Percentiles rank a stretch among this genome's conserved stretches.
These are phyloP conservation scores for Metschnikowia reukaufii DNA, from an alignment of 805 yeast species.

Conservation along the genomic window DNA sequence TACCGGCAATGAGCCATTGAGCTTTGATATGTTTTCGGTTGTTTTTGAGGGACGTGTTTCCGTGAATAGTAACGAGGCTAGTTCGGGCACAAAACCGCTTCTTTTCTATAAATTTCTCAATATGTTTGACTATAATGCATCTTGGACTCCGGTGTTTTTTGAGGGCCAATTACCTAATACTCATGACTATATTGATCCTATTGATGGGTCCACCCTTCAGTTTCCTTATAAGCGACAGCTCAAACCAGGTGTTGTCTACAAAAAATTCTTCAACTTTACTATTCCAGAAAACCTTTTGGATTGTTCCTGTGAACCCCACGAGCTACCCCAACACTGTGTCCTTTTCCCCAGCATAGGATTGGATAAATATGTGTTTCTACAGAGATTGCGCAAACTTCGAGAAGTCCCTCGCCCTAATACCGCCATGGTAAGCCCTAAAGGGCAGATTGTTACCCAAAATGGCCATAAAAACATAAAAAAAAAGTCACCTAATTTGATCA, in stretches of 20 bases:
- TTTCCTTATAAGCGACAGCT: conserved; percentile 28
- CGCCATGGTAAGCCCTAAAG: background rate
- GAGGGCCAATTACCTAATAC: conserved; percentile 10
- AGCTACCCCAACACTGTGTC: conserved; percentile 25
- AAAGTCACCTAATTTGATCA: conserved; percentile 14
- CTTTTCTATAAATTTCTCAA: conserved; percentile 30
- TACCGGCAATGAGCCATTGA: conserved; percentile 19
- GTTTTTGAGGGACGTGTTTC: conserved; percentile 29
- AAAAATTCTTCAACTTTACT: conserved; percentile 41
- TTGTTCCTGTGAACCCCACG: conserved; percentile 29
- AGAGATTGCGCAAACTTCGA: conserved; percentile 19
- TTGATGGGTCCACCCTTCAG: conserved; percentile 30
- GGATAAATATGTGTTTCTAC: conserved; percentile 27
- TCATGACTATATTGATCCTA: conserved; percentile 26
- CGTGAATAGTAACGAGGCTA: conserved; percentile 21
- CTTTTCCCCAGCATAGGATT: conserved; percentile 28
- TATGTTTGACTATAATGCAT: conserved; percentile 32
- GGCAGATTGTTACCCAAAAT: background rate
- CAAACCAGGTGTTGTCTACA: conserved; percentile 26
- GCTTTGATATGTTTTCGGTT: conserved; percentile 31
- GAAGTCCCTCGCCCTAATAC: conserved; percentile 10
- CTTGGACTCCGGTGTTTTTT: conserved; percentile 30
- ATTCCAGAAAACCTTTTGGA: conserved; percentile 35
- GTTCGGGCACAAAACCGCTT: conserved; percentile 22
- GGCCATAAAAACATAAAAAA: conserved; percentile 2